A percentile compares a stretch with the other conserved stretches of the same genome.
These are phyloP conservation scores for Fusarium tupiense DNA, from an alignment of 2,329 filamentous ascomycete genomes.

Conservation along the genomic window DNA sequence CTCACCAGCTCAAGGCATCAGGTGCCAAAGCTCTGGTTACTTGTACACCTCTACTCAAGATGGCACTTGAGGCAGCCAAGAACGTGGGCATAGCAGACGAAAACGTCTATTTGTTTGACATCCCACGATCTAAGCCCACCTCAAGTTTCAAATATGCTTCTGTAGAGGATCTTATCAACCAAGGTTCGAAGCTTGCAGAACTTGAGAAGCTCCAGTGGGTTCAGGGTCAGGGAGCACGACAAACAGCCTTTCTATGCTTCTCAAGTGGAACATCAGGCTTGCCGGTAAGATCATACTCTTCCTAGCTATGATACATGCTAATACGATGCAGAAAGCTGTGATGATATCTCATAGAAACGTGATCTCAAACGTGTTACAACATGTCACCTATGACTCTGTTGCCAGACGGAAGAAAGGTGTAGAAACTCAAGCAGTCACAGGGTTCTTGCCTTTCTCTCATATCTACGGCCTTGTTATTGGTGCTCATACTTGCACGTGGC, in stretches of 20 bases:
- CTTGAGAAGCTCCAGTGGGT: conserved; percentile 64
- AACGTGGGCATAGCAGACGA: conserved; percentile 69
- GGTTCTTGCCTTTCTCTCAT: conserved; percentile 80
- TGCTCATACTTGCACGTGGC: conserved; percentile 71
- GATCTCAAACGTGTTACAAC: conserved; percentile 77
- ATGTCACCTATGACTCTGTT: conserved; percentile 55
- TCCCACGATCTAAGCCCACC: conserved; percentile 56
- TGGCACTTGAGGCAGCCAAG: conserved; percentile 70
- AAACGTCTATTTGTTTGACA: conserved; percentile 73
- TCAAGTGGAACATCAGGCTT: conserved; percentile 83
- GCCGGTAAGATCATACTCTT: conserved; percentile 59
- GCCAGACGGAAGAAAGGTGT: conserved; percentile 49
- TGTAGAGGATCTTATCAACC: conserved; percentile 70
- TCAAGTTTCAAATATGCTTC: conserved; percentile 62
- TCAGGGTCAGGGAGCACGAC: conserved; percentile 72
- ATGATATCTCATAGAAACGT: conserved; percentile 85
- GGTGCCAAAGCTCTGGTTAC: conserved; percentile 77
- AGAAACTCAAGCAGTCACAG: conserved; percentile 62
- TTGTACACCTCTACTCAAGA: conserved; percentile 71
- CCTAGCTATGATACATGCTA: accelerated
- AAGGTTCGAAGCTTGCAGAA: conserved; percentile 65
- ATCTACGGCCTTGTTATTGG: conserved; percentile 82
- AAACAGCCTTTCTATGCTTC: conserved; percentile 81
- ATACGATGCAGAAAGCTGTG: conserved; percentile 73
- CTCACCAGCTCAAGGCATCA: conserved; percentile 76